These are phyloP conservation scores for Allodekkera sacchari DNA, from an alignment of 805 yeast species.

Conservation along the genomic window DNA sequence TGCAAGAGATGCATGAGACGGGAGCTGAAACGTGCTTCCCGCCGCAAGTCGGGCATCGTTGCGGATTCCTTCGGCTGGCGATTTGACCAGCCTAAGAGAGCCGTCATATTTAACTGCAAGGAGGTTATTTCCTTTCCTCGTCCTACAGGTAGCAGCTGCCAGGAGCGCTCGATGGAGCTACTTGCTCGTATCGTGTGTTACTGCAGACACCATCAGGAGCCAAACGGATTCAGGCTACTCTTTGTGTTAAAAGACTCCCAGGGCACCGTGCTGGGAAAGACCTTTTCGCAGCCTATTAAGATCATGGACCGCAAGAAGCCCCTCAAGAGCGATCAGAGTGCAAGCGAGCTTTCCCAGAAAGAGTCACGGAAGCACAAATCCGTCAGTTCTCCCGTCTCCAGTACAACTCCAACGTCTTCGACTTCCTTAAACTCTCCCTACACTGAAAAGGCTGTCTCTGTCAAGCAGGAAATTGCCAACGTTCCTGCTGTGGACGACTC, in stretches of 20 bases:
- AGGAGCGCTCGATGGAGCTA: slow-evolving; percentile 35
- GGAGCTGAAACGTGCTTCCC: slow-evolving; percentile 87
- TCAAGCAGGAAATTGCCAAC: too few species aligned
- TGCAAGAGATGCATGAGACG: slow-evolving; percentile 87
- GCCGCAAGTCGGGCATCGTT: slow-evolving; percentile 74
- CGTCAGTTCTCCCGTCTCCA: not conserved
- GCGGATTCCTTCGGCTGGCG: slow-evolving; percentile 76
- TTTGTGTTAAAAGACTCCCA: slow-evolving; percentile 56
- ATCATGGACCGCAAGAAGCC: slow-evolving; percentile 91
- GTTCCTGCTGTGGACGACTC: too few species aligned
- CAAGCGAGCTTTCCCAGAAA: not conserved
- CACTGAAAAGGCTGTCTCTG: too few species aligned
- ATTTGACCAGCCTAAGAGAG: slow-evolving; percentile 65
- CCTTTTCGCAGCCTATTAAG: slow-evolving; percentile 67
- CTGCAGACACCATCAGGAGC: slow-evolving; percentile 89
- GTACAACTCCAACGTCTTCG: not conserved
- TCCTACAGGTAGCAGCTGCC: slow-evolving; percentile 30
- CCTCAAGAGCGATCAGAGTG: slow-evolving; percentile 17
- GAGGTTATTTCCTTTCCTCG: slow-evolving; percentile 73
- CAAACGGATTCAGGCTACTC: slow-evolving; percentile 72
- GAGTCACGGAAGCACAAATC: not conserved
- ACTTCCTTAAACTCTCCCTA: too few species aligned
- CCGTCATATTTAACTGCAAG: slow-evolving; percentile 84
- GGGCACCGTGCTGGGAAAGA: slow-evolving; percentile 63
- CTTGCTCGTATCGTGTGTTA: slow-evolving; percentile 84